These are phyloP conservation scores for Didymella pinodella DNA, from an alignment of 2,329 filamentous ascomycete genomes.

Conservation along the genomic window DNA sequence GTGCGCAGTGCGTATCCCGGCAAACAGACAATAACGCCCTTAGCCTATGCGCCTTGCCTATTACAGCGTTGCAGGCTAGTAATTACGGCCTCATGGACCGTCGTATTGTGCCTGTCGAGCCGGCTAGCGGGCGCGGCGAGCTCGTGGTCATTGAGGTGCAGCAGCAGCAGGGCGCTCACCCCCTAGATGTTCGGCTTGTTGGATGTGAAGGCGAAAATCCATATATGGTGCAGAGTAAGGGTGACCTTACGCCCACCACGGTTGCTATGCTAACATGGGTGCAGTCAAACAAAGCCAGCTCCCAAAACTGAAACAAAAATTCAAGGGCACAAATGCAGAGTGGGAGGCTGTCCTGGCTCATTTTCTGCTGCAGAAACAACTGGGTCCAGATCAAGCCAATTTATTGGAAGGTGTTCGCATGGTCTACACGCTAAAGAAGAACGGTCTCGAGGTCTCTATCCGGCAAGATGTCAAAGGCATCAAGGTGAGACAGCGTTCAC, in stretches of 20 bases:
- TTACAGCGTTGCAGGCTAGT: slow-evolving; percentile 7
- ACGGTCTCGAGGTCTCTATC: slow-evolving; percentile 67
- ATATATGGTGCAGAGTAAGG: slow-evolving; percentile 67
- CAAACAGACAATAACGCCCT: slow-evolving; percentile 1
- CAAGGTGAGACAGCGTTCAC: slow-evolving; percentile 60
- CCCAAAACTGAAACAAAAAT: slow-evolving; percentile 42
- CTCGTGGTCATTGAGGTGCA: slow-evolving; percentile 70
- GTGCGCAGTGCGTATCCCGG: slow-evolving; percentile 7
- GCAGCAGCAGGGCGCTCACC: slow-evolving; percentile 57
- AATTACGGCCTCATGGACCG: slow-evolving; percentile 14
- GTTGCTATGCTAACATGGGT: slow-evolving; percentile 36
- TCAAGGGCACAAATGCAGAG: slow-evolving; percentile 59
- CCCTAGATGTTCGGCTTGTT: slow-evolving; percentile 70
- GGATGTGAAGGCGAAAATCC: slow-evolving; percentile 72
- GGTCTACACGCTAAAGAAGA: slow-evolving; percentile 64
- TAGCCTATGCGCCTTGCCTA: background rate
- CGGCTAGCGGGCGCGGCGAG: slow-evolving; percentile 60
- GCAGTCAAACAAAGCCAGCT: slow-evolving; percentile 47
- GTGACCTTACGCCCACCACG: slow-evolving; percentile 21
- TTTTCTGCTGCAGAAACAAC: slow-evolving; percentile 60
- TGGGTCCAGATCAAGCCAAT: slow-evolving; percentile 55
- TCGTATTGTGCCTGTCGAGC: slow-evolving; percentile 62
- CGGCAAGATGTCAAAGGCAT: slow-evolving; percentile 70
- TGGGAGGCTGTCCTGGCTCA: slow-evolving; percentile 70
- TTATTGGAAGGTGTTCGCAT: slow-evolving; percentile 63